Evolutionary conservation across 257 asterid genomes (phyloP).

Genomic region (Cinchona pubescens): DNA sequence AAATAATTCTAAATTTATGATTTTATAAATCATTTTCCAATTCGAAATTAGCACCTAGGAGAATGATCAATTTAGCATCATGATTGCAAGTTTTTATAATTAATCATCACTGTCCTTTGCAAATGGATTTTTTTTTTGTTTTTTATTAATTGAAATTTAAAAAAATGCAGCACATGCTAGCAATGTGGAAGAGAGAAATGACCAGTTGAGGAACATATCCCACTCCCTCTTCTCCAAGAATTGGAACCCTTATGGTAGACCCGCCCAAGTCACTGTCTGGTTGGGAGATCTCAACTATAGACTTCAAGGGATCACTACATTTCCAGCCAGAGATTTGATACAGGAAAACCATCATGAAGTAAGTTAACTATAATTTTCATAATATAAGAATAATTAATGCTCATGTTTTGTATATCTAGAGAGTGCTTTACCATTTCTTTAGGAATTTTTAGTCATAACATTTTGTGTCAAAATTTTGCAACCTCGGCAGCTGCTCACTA

Average conservation of each 20-base stretch:
- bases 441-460: background rate
- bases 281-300: conserved; percentile 75
- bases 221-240: conserved; percentile 49
- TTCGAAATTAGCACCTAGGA: background rate
- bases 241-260: conserved; percentile 40
- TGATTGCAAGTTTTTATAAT: background rate
- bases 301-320: conserved; percentile 48
- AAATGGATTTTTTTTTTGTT: background rate
- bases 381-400: too few species aligned
- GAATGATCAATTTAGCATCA: background rate
- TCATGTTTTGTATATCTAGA: background rate
- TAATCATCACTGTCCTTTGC: background rate
- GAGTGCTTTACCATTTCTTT: background rate
- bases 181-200: conserved; percentile 61
- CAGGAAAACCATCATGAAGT: conserved; percentile 48
- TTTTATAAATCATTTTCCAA: too few species aligned
- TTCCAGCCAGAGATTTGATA: conserved; percentile 56
- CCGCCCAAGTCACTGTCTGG: conserved; percentile 60
- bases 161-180: conserved; percentile 55
- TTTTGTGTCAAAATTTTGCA: background rate
- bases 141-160: too few species aligned
- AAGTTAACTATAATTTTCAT: background rate
- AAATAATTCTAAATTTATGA: too few species aligned
- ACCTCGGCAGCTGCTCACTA: conserved; percentile 33
- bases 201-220: conserved; percentile 50